Base-by-base conservation (phyloP, 2,329 filamentous ascomycete genomes). In the Pseudogymnoascus sp. region DNA sequence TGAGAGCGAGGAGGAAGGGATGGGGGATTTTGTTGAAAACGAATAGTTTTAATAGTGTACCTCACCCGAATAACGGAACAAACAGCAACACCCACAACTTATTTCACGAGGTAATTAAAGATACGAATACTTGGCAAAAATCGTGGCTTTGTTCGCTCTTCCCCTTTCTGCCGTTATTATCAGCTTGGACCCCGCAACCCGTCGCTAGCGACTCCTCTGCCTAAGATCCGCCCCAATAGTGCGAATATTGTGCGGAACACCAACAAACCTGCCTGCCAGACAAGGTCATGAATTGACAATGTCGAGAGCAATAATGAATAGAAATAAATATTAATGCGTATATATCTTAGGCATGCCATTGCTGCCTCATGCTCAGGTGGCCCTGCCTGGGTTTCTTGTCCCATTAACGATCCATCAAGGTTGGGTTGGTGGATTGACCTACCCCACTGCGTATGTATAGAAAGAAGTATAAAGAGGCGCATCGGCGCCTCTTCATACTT, bases 391-490 rank as follows among this genome's bases (percentile, higher is more conserved):
- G 33, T 9, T 38, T 22, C 11, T 37, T n/a, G 15, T 20, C 53
- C 15, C 8, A 20, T 57, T n/a, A 18, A 58, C 53, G 4, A 36
- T 36, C 28, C 30, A 20, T 58, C 28, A 20, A 36, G 15, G 30
- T 15, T n/a, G 53, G 33, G 25, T 22, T 58, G 30, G 11, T 30
- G 7, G 9, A 33, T 33, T 4, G 33, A 33, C n/a, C 12, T 30
- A 35, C 18, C 28, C 53, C 53, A 15, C 57, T 22, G 33, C 9
- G 33, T 20, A 22, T 58, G 22, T 58, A 38, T 4, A 37, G 57
- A 36, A 38, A n/a, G n/a, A n/a, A n/a, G 57, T 58, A 58, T 58
- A 58, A 58, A 58, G 57, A 58, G 57, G 25, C 57, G 57, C 15
- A 11, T 6, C 3, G 20, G 25, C 28, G 35, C 5, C 18, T 57